phyloP scores from a whole-genome alignment of 208 protist species.

The Crithidia expoeki region DNA sequence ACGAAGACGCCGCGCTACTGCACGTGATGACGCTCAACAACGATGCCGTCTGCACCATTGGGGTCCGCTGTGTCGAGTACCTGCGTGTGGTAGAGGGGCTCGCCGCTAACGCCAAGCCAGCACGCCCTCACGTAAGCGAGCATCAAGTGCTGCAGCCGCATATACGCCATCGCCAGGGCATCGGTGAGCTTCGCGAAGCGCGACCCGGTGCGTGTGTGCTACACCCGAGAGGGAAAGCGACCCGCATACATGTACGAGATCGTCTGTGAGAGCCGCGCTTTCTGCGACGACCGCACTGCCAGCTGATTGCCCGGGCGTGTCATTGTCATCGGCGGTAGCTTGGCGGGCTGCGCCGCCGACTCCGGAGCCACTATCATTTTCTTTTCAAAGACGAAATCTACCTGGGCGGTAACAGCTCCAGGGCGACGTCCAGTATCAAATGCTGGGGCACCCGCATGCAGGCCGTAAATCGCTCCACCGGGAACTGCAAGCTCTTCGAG shows the following conservation, averaged over 20 bases:
- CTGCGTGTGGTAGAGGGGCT: conserved; percentile 44
- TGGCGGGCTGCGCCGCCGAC: conserved; percentile 82
- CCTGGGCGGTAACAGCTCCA: conserved; percentile 95
- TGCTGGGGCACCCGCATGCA: conserved; percentile 88
- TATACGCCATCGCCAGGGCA: conserved; percentile 79
- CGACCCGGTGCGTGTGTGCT: conserved; percentile 56
- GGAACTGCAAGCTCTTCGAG: conserved; percentile 78
- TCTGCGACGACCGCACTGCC: conserved; percentile 53
- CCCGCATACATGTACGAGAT: conserved; percentile 72
- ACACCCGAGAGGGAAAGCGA: conserved; percentile 58
- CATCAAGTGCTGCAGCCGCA: conserved; percentile 71
- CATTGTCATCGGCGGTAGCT: conserved; percentile 84
- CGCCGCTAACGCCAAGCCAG: conserved; percentile 38
- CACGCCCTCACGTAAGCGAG: conserved; percentile 54
- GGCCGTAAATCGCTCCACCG: conserved; percentile 59
- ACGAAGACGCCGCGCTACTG: conserved; percentile 50
- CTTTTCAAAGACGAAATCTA: conserved; percentile 91
- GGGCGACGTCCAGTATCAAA: conserved; percentile 97
- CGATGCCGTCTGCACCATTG: conserved; percentile 61
- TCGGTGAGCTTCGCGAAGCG: conserved; percentile 64
- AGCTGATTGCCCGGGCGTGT: conserved; percentile 62
- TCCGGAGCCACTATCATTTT: conserved; percentile 76
- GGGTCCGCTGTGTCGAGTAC: conserved; percentile 44
- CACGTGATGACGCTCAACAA: conserved; percentile 62
- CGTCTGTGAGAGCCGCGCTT: conserved; percentile 50